Evolutionary conservation across 345 rosid genomes (phyloP).

Genomic region (Eucalyptus tenuipes): DNA sequence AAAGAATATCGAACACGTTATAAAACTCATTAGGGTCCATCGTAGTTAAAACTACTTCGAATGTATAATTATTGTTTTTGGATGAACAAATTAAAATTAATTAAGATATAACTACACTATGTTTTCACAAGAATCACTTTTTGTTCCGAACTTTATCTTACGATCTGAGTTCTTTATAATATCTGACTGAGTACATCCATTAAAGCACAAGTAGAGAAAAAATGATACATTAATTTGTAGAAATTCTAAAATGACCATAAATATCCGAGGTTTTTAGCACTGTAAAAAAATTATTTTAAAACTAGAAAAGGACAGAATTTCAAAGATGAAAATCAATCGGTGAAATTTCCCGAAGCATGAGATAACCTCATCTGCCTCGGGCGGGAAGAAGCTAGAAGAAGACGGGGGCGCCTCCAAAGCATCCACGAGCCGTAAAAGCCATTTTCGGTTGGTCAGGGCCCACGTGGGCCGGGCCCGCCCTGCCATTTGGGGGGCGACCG

Average conservation of each 20-base stretch:
- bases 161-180: accelerated
- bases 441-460: not conserved
- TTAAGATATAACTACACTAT: accelerated
- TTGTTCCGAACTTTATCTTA: accelerated
- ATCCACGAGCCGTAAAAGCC: not conserved
- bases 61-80: no score
- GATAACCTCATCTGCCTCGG: not conserved
- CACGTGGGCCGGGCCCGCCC: not conserved
- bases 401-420: not conserved
- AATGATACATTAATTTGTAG: not conserved
- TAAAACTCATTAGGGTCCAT: accelerated
- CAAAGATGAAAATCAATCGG: not conserved
- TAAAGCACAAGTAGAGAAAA: accelerated
- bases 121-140: not conserved
- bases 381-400: no score
- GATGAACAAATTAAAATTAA: not conserved
- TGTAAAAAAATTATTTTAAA: no score
- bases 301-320: no score
- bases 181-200: accelerated
- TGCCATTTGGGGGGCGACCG: not conserved
- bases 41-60: no score
- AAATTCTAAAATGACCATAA: not conserved
- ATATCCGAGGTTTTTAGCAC: not conserved
- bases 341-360: not conserved
- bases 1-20: not conserved